Evolutionary conservation across 2,329 filamentous ascomycete genomes (phyloP).

Genomic region (Akanthomyces dipterigenus): DNA sequence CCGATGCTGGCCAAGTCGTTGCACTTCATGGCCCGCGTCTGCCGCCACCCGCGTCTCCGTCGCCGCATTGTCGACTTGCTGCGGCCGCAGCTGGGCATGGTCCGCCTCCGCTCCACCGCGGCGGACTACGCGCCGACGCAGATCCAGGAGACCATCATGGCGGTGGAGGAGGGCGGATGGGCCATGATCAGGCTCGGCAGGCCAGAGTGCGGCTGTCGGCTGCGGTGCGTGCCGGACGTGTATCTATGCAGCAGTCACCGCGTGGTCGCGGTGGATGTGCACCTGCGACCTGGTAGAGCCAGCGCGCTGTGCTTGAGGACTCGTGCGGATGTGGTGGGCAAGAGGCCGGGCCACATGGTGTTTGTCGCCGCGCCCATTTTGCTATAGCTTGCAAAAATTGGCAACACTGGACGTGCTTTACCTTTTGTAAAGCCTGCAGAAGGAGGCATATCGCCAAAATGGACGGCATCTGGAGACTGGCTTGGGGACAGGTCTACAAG

Average conservation of each 20-base stretch:
- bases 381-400: too few species aligned
- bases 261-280: neutral
- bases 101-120: too few species aligned
- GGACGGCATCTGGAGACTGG: slow-evolving; percentile 7
- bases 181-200: neutral
- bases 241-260: neutral
- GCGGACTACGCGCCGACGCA: neutral
- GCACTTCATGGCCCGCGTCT: neutral
- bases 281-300: neutral
- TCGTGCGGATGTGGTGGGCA: neutral
- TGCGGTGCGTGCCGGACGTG: neutral
- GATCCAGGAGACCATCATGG: neutral
- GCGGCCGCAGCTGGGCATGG: neutral
- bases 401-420: too few species aligned
- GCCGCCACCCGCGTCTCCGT: neutral
- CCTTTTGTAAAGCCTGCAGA: too few species aligned
- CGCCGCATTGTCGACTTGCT: neutral
- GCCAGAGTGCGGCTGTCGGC: neutral
- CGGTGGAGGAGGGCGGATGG: neutral
- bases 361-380: neutral
- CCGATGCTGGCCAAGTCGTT: neutral
- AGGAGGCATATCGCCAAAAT: too few species aligned
- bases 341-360: neutral
- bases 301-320: neutral
- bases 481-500: slow-evolving; percentile 51